Percentiles rank a stretch among this genome's conserved stretches.
phyloP scores from a whole-genome alignment of 2,329 filamentous ascomycete genomes.

The Seiridium cupressi region DNA sequence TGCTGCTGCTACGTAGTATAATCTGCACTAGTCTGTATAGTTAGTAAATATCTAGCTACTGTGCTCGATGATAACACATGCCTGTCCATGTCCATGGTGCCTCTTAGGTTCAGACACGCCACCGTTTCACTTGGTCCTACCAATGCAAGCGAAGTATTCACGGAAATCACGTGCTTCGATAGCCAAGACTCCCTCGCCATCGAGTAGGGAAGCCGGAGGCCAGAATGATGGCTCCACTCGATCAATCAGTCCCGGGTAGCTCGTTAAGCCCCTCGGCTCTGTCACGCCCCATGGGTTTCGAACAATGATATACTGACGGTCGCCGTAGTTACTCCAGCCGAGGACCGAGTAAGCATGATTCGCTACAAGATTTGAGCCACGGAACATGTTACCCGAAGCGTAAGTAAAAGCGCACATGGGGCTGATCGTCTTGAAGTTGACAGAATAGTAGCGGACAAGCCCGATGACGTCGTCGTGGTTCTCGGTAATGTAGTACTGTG shows the following conservation, averaged over 20 bases:
- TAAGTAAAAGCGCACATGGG: slow-evolving; percentile 40
- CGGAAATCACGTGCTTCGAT: slow-evolving; percentile 34
- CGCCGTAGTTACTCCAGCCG: slow-evolving; percentile 31
- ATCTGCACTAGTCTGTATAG: no score
- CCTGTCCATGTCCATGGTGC: no score
- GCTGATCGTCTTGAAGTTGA: slow-evolving; percentile 42
- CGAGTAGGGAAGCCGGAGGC: slow-evolving; percentile 34
- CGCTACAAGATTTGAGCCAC: slow-evolving; percentile 39
- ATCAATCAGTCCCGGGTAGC: slow-evolving; percentile 36
- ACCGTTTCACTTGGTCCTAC: slow-evolving; percentile 21
- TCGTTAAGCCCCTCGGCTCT: slow-evolving; percentile 38
- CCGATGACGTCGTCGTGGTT: slow-evolving; percentile 34
- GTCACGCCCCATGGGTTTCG: slow-evolving; percentile 44
- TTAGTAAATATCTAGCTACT: no score
- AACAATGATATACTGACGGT: slow-evolving; percentile 39
- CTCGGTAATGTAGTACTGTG: slow-evolving; percentile 32
- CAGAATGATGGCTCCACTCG: slow-evolving; percentile 35
- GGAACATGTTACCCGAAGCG: slow-evolving; percentile 33
- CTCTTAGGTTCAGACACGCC: no score
- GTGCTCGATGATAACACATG: no score
- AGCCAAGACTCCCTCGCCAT: slow-evolving; percentile 34
- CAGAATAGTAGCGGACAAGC: slow-evolving; percentile 34
- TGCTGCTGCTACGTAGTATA: no score
- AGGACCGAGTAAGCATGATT: slow-evolving; percentile 44
- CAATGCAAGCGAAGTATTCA: slow-evolving; percentile 32